Evolutionary conservation across 1,284 basidiomycete species (phyloP).

Genomic region (Tetrapyrgos nigripes): DNA sequence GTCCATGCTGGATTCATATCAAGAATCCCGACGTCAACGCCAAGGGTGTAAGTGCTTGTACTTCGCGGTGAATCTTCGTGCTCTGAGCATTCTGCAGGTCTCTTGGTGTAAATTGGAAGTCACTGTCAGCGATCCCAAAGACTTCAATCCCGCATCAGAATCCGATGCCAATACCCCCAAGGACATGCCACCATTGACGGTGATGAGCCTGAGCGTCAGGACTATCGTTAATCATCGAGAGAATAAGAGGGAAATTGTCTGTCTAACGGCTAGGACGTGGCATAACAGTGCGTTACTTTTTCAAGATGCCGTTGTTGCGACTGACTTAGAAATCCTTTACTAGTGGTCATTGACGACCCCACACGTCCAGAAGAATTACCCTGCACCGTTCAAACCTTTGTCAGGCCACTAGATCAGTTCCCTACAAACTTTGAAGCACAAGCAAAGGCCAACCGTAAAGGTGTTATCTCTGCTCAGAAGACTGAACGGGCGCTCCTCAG

Average conservation of each 20-base stretch:
- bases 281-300: constrained; percentile 68
- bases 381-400: constrained; percentile 86
- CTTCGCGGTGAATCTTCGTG: neutral
- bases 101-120: constrained; percentile 97
- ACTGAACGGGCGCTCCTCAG: constrained; percentile 91
- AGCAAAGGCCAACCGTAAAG: constrained; percentile 68
- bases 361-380: constrained; percentile 88
- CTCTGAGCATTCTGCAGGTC: constrained; percentile 52
- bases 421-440: constrained; percentile 84
- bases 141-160: constrained; percentile 85
- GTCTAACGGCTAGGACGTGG: constrained; percentile 88
- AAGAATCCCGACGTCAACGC: constrained; percentile 75
- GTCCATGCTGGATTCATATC: constrained; percentile 96
- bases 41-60: constrained; percentile 67
- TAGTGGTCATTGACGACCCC: constrained; percentile 88
- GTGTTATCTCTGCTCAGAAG: constrained; percentile 77
- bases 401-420: constrained; percentile 93
- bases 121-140: constrained; percentile 86
- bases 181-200: constrained; percentile 88
- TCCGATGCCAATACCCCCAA: constrained; percentile 76
- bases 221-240: constrained; percentile 95
- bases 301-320: neutral
- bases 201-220: constrained; percentile 90
- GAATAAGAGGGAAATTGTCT: constrained; percentile 94
- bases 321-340: constrained; percentile 2